A percentile compares a stretch with the other conserved stretches of the same genome.
Evolutionary conservation across 768 basidiomycete species (phyloP).

Genomic region (Asterophora lycoperdoides): DNA sequence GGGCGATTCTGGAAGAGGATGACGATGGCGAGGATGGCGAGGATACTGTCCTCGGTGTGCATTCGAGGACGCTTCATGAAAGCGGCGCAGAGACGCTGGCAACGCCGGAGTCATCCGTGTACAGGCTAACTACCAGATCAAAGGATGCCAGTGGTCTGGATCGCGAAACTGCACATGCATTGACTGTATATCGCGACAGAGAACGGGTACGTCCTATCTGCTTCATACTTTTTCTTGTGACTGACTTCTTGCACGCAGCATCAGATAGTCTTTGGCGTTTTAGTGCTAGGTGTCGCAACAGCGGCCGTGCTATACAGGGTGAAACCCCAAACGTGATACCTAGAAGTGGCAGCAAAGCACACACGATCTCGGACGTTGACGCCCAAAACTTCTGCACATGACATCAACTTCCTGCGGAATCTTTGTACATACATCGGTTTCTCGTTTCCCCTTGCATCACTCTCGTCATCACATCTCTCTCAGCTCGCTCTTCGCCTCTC

Average conservation of each 20-base stretch:
- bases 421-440: slow-evolving; percentile 6
- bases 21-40: slow-evolving; percentile 24
- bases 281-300: slow-evolving; percentile 64
- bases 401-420: background rate
- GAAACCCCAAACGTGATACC: slow-evolving; percentile 33
- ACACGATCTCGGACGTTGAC: background rate
- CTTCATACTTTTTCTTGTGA: background rate
- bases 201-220: slow-evolving; percentile 16
- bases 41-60: slow-evolving; percentile 21
- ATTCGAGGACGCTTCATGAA: slow-evolving; percentile 10
- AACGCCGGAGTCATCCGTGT: slow-evolving; percentile 27
- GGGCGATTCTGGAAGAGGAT: slow-evolving; percentile 19
- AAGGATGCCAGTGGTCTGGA: slow-evolving; percentile 8
- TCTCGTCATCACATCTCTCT: slow-evolving; percentile 1
- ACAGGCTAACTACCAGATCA: slow-evolving; percentile 11
- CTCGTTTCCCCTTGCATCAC: background rate
- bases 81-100: slow-evolving; percentile 19
- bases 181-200: slow-evolving; percentile 4
- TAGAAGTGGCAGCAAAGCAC: background rate
- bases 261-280: slow-evolving; percentile 58
- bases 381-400: slow-evolving; percentile 9
- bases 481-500: background rate
- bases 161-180: background rate
- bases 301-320: slow-evolving; percentile 74
- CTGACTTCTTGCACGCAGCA: slow-evolving; percentile 32